Evolutionary conservation across 768 basidiomycete genomes (phyloP).

Genomic region (Amanita fuliginea): DNA sequence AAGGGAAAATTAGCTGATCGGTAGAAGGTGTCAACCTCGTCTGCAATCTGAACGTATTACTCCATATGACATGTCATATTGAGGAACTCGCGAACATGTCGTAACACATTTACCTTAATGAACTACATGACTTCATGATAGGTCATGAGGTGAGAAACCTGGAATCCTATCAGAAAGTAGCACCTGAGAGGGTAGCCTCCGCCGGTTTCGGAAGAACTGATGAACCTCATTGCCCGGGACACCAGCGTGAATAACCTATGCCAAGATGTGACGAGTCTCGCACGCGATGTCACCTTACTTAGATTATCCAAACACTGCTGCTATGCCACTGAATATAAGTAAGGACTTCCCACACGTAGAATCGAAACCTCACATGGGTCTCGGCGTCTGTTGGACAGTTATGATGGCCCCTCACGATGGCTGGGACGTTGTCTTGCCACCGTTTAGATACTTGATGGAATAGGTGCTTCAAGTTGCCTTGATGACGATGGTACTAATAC

Average conservation of each 20-base stretch:
- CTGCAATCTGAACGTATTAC: background rate
- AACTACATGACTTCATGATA: constrained; percentile 2
- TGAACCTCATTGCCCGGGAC: background rate
- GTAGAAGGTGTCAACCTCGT: constrained; percentile 5
- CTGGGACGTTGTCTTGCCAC: background rate
- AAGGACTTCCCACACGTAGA: background rate
- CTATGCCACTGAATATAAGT: background rate
- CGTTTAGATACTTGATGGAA: background rate
- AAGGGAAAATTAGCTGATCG: constrained; percentile 14
- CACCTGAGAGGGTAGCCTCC: constrained; percentile 5
- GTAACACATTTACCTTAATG: constrained; percentile 11
- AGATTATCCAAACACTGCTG: background rate
- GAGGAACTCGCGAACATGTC: constrained; percentile 10
- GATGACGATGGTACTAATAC: background rate
- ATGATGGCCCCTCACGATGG: background rate
- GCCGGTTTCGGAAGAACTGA: constrained; percentile 10
- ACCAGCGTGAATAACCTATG: background rate
- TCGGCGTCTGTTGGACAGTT: background rate
- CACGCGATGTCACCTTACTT: background rate
- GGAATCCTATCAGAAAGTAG: constrained; percentile 1
- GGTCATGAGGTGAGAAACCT: constrained; percentile 1
- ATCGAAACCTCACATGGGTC: background rate
- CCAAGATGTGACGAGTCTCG: background rate
- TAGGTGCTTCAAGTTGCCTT: background rate
- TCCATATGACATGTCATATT: constrained; percentile 9